Base-by-base conservation (phyloP, 495 filamentous ascomycete genomes). In the Parmelia sp. region DNA sequence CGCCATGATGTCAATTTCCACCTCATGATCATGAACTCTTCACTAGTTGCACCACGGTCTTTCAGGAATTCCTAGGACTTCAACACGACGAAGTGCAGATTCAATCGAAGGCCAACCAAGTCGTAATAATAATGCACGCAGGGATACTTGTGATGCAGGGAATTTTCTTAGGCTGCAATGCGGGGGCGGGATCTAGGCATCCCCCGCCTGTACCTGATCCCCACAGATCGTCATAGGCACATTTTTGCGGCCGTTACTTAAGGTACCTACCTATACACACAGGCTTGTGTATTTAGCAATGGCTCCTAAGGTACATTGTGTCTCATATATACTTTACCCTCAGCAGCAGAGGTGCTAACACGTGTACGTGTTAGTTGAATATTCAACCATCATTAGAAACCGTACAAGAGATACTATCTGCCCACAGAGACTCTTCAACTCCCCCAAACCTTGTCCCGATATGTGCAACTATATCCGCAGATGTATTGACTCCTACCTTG, bases 401-500 rank as follows among this genome's bases (percentile, higher is more conserved):
- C 7, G 72, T 86, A n/a, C 72, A 71, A 39, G 79, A 85, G 37
- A 73, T 88, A 25, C 76, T 91, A 55, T 71, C 77, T 12, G 72
- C 77, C 42, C 79, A 80, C 11, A 73, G 73, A 70, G 73, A 74
- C 66, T 73, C 78, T 47, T 69, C 79, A 63, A 85, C 82, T 67
- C 71, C 88, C 42, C 87, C 94, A 40, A 97, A 96, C 68, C 81
- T 95, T 36, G 83, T 97, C 12, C 92, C 94, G 0, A 70, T 98
- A 53, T 93, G 88, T 72, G 86, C 90, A 44, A 87, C 92, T 47
- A 89, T 97, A 58, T 83, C 92, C 4, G 91, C 91, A 68, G 95
- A 96, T 74, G 86, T 96, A 40, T 79, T 97, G 71, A 98, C 93
- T 11, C 94, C 94, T 14, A 91, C 90, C 23, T 80, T 88, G 53